Conservation (phyloP, 352 stramenopile genomes). For the Phytophthora kernoviae region DNA sequence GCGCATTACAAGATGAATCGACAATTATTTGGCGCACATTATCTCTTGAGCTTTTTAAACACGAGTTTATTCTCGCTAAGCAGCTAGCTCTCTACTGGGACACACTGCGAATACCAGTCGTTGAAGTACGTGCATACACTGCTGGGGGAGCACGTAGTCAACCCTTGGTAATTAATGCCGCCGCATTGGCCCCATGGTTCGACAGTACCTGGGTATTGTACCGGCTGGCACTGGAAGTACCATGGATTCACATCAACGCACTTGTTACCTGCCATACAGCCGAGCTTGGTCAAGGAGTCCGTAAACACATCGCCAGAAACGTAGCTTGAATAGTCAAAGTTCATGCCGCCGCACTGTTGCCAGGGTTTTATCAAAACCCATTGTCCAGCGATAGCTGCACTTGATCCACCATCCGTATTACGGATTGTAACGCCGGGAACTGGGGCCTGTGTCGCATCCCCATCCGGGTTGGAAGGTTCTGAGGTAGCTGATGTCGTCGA, state of each 20-base stretch:
- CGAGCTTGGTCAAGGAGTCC: slow-evolving; percentile 11
- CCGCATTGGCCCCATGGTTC: slow-evolving; percentile 24
- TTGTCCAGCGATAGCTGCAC: no score
- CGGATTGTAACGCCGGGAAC: no score
- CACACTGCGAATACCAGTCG: slow-evolving; percentile 42
- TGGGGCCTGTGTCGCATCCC: no score
- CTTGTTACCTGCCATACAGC: slow-evolving; percentile 17
- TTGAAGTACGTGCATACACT: slow-evolving; percentile 24
- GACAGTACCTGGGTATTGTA: slow-evolving; percentile 10
- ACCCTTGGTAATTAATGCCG: not conserved
- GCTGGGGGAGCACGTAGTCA: slow-evolving; percentile 3
- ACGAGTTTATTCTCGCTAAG: no score
- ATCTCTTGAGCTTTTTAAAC: no score
- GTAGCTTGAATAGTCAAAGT: slow-evolving; percentile 24
- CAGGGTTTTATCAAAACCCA: slow-evolving; percentile 6
- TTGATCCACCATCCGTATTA: no score
- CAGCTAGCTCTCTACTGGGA: slow-evolving; percentile 8
- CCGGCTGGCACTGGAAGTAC: slow-evolving; percentile 31
- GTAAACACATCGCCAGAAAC: slow-evolving; percentile 1
- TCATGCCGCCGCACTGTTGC: slow-evolving; percentile 28
- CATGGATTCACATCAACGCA: slow-evolving; percentile 26
- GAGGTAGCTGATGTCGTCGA: no score
- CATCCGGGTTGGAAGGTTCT: no score
- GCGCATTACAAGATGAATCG: no score
- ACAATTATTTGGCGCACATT: no score